phyloP scores from a whole-genome alignment of 192 early-diverging fungal species.

The Coemansia sp. region DNA sequence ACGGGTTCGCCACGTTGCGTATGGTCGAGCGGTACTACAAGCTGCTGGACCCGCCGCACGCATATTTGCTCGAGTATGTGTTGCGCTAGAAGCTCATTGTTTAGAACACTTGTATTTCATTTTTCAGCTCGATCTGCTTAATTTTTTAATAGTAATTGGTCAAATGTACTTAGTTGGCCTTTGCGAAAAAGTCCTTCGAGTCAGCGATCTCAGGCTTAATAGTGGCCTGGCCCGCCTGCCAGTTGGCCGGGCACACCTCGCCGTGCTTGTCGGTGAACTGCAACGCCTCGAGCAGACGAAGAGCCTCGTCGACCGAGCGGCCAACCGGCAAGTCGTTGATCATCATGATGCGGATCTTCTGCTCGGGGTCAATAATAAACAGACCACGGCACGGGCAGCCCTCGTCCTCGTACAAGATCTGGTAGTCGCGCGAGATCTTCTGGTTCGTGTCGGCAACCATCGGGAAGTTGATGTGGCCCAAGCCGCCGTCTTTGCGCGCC shows the following conservation, averaged over 20 bases:
- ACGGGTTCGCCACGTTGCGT: conserved; percentile 65
- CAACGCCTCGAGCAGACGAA: conserved; percentile 89
- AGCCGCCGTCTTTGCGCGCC: conserved; percentile 83
- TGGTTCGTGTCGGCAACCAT: conserved; percentile 86
- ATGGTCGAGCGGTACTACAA: conserved; percentile 78
- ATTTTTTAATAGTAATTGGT: no score
- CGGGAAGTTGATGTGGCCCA: conserved; percentile 91
- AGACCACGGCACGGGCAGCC: conserved; percentile 79
- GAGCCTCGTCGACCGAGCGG: conserved; percentile 79
- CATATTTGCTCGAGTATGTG: conserved; percentile 61
- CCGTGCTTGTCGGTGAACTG: conserved; percentile 87
- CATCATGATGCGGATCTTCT: conserved; percentile 82
- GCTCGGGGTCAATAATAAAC: conserved; percentile 90
- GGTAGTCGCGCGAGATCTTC: conserved; percentile 83
- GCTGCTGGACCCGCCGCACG: conserved; percentile 79
- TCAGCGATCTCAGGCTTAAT: conserved; percentile 71
- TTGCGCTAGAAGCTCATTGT: neutral
- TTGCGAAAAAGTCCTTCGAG: conserved; percentile 72
- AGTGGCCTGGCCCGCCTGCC: conserved; percentile 72
- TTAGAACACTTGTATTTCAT: neutral
- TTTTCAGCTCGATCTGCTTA: neutral
- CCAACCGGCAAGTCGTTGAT: conserved; percentile 91
- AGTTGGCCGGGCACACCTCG: conserved; percentile 84
- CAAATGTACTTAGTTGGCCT: conserved; percentile 25
- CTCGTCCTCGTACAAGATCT: conserved; percentile 79